Evolutionary conservation across 257 asterid genomes (phyloP).

Genomic region (Petunia axillaris): DNA sequence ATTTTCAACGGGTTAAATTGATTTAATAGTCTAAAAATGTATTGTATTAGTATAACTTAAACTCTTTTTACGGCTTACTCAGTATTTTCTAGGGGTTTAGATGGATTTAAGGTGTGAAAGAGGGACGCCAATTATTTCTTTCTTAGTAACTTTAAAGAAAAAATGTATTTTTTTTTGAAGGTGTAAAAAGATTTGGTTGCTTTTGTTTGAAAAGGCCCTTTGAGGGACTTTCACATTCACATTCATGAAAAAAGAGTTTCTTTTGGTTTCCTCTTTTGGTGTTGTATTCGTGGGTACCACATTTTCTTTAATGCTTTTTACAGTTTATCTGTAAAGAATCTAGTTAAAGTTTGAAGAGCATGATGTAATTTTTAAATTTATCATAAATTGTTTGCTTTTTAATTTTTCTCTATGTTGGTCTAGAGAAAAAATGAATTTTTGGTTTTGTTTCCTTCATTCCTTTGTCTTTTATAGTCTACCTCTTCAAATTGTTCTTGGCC

Average conservation of each 20-base stretch:
- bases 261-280: constrained; percentile 24
- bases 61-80: not conserved
- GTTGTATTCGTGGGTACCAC: constrained; percentile 27
- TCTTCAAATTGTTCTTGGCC: not conserved
- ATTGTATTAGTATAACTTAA: not conserved
- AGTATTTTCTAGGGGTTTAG: not conserved
- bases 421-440: not conserved
- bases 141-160: not conserved
- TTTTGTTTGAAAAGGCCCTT: constrained; percentile 32
- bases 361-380: not conserved
- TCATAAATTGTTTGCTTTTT: constrained; percentile 2
- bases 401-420: not conserved
- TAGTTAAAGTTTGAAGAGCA: not conserved
- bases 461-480: not conserved
- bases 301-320: not conserved
- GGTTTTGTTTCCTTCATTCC: not conserved
- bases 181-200: constrained; percentile 21
- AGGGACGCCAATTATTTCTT: not conserved
- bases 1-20: too few relatives aligned
- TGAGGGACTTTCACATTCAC: constrained; percentile 33
- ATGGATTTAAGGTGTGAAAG: not conserved
- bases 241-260: constrained; percentile 21
- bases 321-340: not conserved
- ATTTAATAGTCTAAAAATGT: too few relatives aligned
- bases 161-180: not conserved